A percentile compares a stretch with the other conserved stretches of the same genome.
Evolutionary conservation across 2,329 filamentous ascomycete species (phyloP).

Genomic region (Myriangium duriaei): DNA sequence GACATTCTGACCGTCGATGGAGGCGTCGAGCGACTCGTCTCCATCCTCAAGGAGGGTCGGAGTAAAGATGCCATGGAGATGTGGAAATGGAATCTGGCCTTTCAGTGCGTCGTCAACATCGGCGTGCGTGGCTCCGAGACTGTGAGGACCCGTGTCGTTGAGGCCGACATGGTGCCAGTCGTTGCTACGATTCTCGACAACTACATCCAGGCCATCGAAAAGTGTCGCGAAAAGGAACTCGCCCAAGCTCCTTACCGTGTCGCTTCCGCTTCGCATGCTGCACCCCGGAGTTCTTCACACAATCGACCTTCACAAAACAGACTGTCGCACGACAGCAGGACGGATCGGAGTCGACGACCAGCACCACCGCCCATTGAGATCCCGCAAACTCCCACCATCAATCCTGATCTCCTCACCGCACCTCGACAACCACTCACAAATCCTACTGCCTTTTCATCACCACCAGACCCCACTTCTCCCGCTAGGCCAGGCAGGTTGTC

Average conservation of each 20-base stretch:
- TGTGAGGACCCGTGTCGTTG: conserved; percentile 87
- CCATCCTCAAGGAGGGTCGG: conserved; percentile 92
- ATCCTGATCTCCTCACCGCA: background rate
- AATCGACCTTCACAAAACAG: conserved; percentile 9
- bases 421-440: background rate
- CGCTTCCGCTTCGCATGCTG: background rate
- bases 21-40: conserved; percentile 89
- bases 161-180: conserved; percentile 97
- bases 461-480: background rate
- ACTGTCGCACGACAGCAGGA: conserved; percentile 26
- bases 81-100: conserved; percentile 99
- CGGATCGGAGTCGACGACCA: conserved; percentile 51
- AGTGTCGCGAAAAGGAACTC: conserved; percentile 61
- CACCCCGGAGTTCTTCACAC: conserved; percentile 5
- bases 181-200: conserved; percentile 97
- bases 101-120: conserved; percentile 98
- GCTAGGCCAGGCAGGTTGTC: background rate
- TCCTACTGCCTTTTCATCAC: background rate
- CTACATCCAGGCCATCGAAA: conserved; percentile 93
- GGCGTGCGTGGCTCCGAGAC: conserved; percentile 89
- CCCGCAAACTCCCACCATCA: conserved; percentile 36
- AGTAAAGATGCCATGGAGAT: conserved; percentile 99
- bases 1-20: conserved; percentile 98
- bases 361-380: conserved; percentile 79
- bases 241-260: background rate